These are phyloP conservation scores for Fusarium penzigii DNA, from an alignment of 2,329 filamentous ascomycete genomes.

Conservation along the genomic window DNA sequence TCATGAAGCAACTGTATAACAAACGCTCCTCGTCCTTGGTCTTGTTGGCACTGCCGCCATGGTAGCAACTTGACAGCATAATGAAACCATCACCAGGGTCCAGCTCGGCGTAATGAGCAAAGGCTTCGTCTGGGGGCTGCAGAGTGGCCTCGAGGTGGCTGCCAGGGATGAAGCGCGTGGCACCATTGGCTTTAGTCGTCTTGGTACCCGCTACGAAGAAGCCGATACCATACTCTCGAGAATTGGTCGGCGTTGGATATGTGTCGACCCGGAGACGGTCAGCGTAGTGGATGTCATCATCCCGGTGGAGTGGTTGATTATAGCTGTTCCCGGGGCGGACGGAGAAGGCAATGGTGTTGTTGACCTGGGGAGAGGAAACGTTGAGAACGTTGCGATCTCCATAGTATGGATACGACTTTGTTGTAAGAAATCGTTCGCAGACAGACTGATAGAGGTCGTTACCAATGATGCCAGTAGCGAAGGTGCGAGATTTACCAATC, in stretches of 20 bases:
- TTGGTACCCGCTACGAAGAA: constrained; percentile 1
- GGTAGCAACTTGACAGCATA: constrained; percentile 1
- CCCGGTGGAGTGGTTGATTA: background rate
- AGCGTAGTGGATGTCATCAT: background rate
- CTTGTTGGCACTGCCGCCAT: constrained; percentile 1
- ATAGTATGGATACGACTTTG: background rate
- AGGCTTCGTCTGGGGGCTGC: background rate
- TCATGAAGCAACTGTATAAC: constrained; percentile 1
- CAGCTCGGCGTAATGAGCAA: background rate
- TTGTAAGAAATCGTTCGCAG: background rate
- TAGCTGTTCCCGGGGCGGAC: background rate
- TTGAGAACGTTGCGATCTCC: background rate
- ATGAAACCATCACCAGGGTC: constrained; percentile 4
- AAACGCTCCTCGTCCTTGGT: background rate
- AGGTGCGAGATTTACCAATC: too few species aligned
- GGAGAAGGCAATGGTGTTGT: background rate
- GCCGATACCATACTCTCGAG: background rate
- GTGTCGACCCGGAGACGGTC: background rate
- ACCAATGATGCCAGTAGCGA: too few species aligned
- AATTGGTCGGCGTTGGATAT: too few species aligned
- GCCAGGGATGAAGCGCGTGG: constrained; percentile 4
- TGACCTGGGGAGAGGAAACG: background rate
- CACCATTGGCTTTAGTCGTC: constrained; percentile 4
- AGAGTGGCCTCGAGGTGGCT: background rate
- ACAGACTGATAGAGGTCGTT: too few species aligned